These are phyloP conservation scores for Nigrospora oryzae DNA, from an alignment of 2,329 filamentous ascomycete species.

Conservation along the genomic window DNA sequence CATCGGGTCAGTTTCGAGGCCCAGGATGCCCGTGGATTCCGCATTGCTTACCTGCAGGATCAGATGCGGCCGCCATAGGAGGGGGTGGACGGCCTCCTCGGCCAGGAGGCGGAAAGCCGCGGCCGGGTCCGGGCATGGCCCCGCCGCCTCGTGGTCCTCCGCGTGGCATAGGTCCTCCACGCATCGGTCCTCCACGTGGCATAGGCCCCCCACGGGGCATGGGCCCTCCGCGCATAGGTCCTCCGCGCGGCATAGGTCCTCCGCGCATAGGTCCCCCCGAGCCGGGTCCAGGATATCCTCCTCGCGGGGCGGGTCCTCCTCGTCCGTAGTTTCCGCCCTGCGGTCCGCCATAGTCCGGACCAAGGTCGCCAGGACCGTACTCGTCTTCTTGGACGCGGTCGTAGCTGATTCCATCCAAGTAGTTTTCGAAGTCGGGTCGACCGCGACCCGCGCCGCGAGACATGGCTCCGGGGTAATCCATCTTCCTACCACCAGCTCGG, in stretches of 20 bases:
- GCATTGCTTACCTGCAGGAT: slow-evolving; percentile 18
- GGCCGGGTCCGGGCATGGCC: slow-evolving; percentile 13
- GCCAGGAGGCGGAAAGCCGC: slow-evolving; percentile 15
- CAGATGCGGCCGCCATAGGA: slow-evolving; percentile 27
- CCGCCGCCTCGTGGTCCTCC: slow-evolving; percentile 20
- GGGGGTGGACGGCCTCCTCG: slow-evolving; percentile 31
- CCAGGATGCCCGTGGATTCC: not conserved
- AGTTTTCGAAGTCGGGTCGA: not conserved
- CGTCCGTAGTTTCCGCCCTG: slow-evolving; percentile 38
- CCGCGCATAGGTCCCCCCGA: slow-evolving; percentile 29
- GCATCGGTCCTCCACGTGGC: slow-evolving; percentile 18
- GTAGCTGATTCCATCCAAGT: slow-evolving; percentile 24
- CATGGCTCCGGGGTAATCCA: slow-evolving; percentile 3
- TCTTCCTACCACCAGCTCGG: not conserved
- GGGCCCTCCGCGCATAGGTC: slow-evolving; percentile 15
- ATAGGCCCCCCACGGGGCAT: slow-evolving; percentile 28
- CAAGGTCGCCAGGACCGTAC: slow-evolving; percentile 35
- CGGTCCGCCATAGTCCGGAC: slow-evolving; percentile 26
- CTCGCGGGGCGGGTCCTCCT: slow-evolving; percentile 27
- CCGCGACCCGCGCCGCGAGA: slow-evolving; percentile 8
- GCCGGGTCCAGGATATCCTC: slow-evolving; percentile 29
- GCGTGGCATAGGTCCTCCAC: slow-evolving; percentile 32
- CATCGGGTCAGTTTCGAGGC: not conserved
- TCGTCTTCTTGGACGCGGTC: slow-evolving; percentile 37
- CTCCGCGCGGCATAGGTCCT: slow-evolving; percentile 28